Evolutionary conservation across 2,329 filamentous ascomycete genomes (phyloP).

Genomic region (Cercospora nicotianae): DNA sequence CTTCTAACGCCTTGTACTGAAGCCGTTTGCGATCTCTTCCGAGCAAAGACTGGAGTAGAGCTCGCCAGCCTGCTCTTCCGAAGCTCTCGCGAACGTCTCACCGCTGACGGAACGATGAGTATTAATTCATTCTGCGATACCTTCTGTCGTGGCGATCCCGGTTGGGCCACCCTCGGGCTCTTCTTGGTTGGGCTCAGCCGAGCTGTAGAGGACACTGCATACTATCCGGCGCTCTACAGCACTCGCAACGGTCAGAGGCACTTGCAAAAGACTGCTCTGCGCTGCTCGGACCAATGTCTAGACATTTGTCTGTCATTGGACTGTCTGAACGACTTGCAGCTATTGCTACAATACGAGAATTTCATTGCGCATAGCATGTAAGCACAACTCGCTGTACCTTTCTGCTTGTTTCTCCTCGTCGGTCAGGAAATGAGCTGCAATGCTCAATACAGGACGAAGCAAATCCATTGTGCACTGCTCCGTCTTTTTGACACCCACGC

Average conservation of each 20-base stretch:
- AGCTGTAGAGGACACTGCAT: conserved; percentile 37
- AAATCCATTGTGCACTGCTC: background rate
- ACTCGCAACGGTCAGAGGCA: conserved; percentile 34
- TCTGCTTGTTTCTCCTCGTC: background rate
- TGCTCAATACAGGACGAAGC: background rate
- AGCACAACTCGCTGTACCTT: background rate
- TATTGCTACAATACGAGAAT: conserved; percentile 50
- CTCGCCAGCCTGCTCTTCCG: conserved; percentile 8
- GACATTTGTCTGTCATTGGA: conserved; percentile 39
- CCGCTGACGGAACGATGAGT: background rate
- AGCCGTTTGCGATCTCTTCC: conserved; percentile 23
- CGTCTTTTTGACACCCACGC: background rate
- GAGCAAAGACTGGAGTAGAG: conserved; percentile 3
- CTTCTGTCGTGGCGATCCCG: conserved; percentile 23
- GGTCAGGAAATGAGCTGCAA: background rate
- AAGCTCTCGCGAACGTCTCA: conserved; percentile 14
- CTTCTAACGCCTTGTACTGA: conserved; percentile 30
- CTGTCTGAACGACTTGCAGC: conserved; percentile 48
- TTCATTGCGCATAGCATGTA: conserved; percentile 47
- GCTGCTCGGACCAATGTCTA: conserved; percentile 39
- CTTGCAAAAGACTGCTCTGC: conserved; percentile 25
- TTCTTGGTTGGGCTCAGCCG: conserved; percentile 44
- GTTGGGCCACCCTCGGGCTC: conserved; percentile 46
- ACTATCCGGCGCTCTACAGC: conserved; percentile 38
- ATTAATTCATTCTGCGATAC: conserved; percentile 8